A percentile compares a stretch with the other conserved stretches of the same genome.
Evolutionary conservation across 2,329 filamentous ascomycete species (phyloP).

Genomic region (Dryadomyces quercivorus): DNA sequence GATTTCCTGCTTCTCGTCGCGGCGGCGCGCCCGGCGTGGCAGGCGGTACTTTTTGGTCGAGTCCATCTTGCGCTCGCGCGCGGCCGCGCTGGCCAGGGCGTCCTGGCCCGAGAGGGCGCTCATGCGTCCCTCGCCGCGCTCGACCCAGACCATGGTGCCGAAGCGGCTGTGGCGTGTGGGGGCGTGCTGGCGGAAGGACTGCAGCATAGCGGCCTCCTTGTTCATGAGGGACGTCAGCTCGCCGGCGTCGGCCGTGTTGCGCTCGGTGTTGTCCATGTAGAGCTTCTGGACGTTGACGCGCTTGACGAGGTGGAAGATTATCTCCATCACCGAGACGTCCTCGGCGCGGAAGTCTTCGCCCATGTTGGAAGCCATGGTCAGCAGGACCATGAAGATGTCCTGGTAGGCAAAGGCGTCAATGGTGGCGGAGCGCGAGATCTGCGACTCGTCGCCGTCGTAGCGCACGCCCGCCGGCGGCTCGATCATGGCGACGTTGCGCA

Average conservation of each 20-base stretch:
- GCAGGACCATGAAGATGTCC: slow-evolving; percentile 73
- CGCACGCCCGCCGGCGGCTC: slow-evolving; percentile 58
- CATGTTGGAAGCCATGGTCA: slow-evolving; percentile 85
- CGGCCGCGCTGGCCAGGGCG: slow-evolving; percentile 59
- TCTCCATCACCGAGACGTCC: slow-evolving; percentile 81
- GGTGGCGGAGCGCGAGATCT: slow-evolving; percentile 75
- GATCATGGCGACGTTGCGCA: slow-evolving; percentile 83
- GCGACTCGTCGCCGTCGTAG: slow-evolving; percentile 77
- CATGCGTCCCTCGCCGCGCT: slow-evolving; percentile 72
- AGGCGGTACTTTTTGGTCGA: slow-evolving; percentile 82
- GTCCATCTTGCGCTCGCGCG: slow-evolving; percentile 79
- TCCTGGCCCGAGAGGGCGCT: slow-evolving; percentile 83
- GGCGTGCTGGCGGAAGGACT: slow-evolving; percentile 62
- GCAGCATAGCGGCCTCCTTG: slow-evolving; percentile 75
- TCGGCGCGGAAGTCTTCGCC: slow-evolving; percentile 86
- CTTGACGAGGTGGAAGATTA: slow-evolving; percentile 85
- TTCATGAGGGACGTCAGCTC: slow-evolving; percentile 65
- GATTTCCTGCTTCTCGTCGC: slow-evolving; percentile 60
- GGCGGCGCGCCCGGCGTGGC: slow-evolving; percentile 50
- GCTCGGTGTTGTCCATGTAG: slow-evolving; percentile 69
- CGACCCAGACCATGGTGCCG: slow-evolving; percentile 95
- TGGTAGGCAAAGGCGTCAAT: slow-evolving; percentile 86
- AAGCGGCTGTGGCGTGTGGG: slow-evolving; percentile 88
- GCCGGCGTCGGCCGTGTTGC: slow-evolving; percentile 54
- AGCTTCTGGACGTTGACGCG: slow-evolving; percentile 73